These are phyloP conservation scores for Mollisia scopiformis DNA, from an alignment of 2,329 filamentous ascomycete species.

Conservation along the genomic window DNA sequence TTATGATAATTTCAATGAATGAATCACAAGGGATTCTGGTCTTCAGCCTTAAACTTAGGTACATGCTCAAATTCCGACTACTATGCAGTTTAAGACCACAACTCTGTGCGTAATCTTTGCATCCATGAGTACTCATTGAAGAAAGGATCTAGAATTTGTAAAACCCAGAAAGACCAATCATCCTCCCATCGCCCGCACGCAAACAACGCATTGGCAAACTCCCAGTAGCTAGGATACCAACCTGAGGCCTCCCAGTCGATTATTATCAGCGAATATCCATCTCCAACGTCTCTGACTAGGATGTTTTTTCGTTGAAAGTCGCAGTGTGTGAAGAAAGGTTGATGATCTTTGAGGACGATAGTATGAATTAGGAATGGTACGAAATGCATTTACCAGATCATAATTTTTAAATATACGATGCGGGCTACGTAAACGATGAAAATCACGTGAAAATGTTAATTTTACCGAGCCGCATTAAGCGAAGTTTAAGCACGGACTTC, in stretches of 20 bases:
- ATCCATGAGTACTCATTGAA: background rate
- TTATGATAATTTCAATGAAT: too few species aligned
- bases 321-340: constrained; percentile 37
- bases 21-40: too few species aligned
- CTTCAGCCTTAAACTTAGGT: too few species aligned
- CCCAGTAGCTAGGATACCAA: constrained; percentile 44
- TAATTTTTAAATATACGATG: too few species aligned
- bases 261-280: background rate
- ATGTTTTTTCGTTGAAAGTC: constrained; percentile 40
- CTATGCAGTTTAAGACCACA: background rate
- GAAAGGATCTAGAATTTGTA: background rate
- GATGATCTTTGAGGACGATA: constrained; percentile 28
- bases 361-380: too few species aligned
- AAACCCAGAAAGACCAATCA: constrained; percentile 22
- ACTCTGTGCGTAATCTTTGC: background rate
- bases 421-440: too few species aligned
- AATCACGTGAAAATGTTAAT: too few species aligned
- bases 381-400: too few species aligned
- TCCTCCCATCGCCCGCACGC: constrained; percentile 37
- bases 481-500: too few species aligned
- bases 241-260: constrained; percentile 42
- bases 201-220: constrained; percentile 40
- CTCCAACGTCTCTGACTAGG: constrained; percentile 25
- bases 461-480: too few species aligned
- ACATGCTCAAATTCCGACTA: background rate